Percentiles rank a stretch among this genome's conserved stretches.
These are phyloP conservation scores for Exophiala alcalophila DNA, from an alignment of 2,329 filamentous ascomycete species.

Conservation along the genomic window DNA sequence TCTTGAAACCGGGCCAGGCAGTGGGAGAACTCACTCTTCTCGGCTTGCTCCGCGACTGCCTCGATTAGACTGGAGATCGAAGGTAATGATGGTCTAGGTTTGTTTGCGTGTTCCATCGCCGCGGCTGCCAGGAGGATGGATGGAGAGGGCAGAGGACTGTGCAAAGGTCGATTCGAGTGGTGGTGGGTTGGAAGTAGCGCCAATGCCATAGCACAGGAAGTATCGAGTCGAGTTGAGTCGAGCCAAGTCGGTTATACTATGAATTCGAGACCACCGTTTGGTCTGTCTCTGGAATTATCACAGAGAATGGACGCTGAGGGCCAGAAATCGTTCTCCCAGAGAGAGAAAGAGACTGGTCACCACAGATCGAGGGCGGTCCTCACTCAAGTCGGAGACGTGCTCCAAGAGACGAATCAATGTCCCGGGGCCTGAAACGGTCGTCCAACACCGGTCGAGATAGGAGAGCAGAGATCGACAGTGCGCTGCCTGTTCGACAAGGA, in stretches of 20 bases:
- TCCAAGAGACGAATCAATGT: no score
- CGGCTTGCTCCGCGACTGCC: slow-evolving; percentile 59
- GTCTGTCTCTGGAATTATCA: no score
- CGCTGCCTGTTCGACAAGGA: not conserved
- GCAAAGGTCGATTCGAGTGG: slow-evolving; percentile 18
- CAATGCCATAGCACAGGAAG: slow-evolving; percentile 27
- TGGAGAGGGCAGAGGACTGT: slow-evolving; percentile 23
- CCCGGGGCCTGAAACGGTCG: no score
- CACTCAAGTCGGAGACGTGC: no score
- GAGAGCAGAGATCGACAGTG: slow-evolving; percentile 8
- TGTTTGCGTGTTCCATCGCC: slow-evolving; percentile 57
- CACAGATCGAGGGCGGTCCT: no score
- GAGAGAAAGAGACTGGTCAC: no score
- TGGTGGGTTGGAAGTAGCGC: slow-evolving; percentile 25
- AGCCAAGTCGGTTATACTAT: no score
- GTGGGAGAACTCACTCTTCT: slow-evolving; percentile 21
- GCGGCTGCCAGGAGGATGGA: slow-evolving; percentile 13
- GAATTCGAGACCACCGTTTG: no score
- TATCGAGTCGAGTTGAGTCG: not conserved
- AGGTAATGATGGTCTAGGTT: slow-evolving; percentile 74
- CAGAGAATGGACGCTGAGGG: no score
- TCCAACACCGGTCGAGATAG: slow-evolving; percentile 6
- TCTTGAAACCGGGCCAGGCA: slow-evolving; percentile 42
- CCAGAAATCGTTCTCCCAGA: no score
- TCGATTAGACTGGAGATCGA: slow-evolving; percentile 90